A percentile compares a stretch with the other conserved stretches of the same genome.
These are phyloP conservation scores for Immersiella caudata DNA, from an alignment of 495 filamentous ascomycete genomes.

Conservation along the genomic window DNA sequence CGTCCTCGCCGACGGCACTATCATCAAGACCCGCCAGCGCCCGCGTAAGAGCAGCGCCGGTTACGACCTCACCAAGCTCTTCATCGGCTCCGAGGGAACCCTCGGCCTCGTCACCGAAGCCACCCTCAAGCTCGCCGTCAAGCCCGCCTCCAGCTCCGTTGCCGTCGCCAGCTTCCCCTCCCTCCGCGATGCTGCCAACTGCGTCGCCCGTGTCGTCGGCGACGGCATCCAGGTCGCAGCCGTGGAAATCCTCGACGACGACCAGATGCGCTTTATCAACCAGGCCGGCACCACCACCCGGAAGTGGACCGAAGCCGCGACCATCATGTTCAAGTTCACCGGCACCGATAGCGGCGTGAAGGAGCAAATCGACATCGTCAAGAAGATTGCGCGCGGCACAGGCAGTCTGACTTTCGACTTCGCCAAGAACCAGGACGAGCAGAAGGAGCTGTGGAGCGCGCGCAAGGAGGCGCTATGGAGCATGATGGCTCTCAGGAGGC, in stretches of 20 bases:
- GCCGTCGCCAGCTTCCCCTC: constrained; percentile 80
- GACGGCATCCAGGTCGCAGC: constrained; percentile 83
- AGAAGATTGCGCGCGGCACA: constrained; percentile 62
- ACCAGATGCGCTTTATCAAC: constrained; percentile 94
- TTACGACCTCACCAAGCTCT: constrained; percentile 82
- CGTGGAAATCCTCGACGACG: constrained; percentile 90
- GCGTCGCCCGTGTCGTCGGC: constrained; percentile 76
- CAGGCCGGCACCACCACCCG: constrained; percentile 70
- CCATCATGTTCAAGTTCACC: constrained; percentile 93
- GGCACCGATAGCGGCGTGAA: constrained; percentile 75
- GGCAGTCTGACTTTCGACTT: constrained; percentile 77
- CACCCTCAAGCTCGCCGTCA: constrained; percentile 78
- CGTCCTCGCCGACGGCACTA: constrained; percentile 86
- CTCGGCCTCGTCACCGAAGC: constrained; percentile 76
- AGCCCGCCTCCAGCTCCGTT: constrained; percentile 77
- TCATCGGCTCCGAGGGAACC: constrained; percentile 79
- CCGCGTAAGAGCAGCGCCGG: constrained; percentile 82
- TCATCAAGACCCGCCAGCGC: constrained; percentile 84
- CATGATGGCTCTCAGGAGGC: constrained; percentile 60
- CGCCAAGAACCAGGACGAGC: constrained; percentile 68
- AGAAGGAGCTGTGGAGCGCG: constrained; percentile 81
- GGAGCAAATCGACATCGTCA: constrained; percentile 78
- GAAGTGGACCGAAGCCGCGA: constrained; percentile 76
- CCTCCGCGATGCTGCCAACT: constrained; percentile 77
- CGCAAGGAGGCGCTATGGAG: constrained; percentile 85